Evolutionary conservation across 106 monocot species (phyloP).

Genomic region (Phalaenopsis aphrodite): DNA sequence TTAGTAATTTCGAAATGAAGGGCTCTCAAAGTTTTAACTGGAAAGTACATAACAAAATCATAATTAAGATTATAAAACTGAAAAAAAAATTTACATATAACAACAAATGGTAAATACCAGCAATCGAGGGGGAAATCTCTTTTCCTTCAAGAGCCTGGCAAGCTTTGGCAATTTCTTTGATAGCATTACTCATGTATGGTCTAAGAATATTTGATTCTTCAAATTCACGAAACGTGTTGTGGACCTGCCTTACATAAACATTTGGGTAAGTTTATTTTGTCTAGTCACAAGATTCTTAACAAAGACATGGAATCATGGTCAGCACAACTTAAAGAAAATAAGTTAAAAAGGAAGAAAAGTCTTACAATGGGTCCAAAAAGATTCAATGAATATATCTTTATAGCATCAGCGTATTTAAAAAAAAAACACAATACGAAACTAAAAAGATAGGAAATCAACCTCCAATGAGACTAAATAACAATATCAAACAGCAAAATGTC

Average conservation of each 20-base stretch:
- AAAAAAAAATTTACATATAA: conserved; percentile 9
- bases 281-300: background rate
- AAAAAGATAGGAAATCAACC: background rate
- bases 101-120: conserved; percentile 40
- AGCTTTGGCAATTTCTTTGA: conserved; percentile 84
- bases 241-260: conserved; percentile 40
- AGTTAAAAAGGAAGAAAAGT: background rate
- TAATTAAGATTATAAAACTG: background rate
- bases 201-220: conserved; percentile 86
- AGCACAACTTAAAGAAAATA: background rate
- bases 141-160: conserved; percentile 74
- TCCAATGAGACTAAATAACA: background rate
- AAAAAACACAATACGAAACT: background rate
- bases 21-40: conserved; percentile 56
- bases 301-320: background rate
- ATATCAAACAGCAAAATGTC: background rate
- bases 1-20: conserved; percentile 93
- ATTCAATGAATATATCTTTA: background rate
- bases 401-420: background rate
- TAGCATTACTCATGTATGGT: conserved; percentile 69
- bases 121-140: conserved; percentile 72
- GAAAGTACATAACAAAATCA: conserved; percentile 17
- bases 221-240: conserved; percentile 80
- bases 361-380: background rate
- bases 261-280: conserved; percentile 1